These are phyloP conservation scores for Sporothrix inflata DNA, from an alignment of 2,329 filamentous ascomycete species.

Conservation along the genomic window DNA sequence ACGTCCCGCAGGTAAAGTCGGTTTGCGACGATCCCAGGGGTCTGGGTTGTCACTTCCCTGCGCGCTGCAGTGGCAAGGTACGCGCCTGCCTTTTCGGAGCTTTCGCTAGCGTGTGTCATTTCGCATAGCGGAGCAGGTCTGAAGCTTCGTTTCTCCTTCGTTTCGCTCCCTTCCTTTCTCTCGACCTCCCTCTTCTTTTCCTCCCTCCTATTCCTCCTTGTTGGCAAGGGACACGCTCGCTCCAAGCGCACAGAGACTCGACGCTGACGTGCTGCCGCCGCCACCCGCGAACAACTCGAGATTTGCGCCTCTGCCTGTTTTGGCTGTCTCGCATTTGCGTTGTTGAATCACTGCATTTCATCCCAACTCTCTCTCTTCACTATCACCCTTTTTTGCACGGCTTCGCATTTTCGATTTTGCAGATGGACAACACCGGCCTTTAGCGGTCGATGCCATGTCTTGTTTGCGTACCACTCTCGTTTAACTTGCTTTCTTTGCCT, in stretches of 20 bases:
- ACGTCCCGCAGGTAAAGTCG: not conserved
- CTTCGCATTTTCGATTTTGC: not conserved
- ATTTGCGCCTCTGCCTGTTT: not conserved
- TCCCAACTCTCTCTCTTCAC: not conserved
- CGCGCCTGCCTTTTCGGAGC: constrained; percentile 5
- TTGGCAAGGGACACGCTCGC: not conserved
- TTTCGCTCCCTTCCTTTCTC: not conserved
- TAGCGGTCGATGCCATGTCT: not conserved
- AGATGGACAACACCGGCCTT: constrained; percentile 11
- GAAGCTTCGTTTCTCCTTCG: constrained; percentile 27
- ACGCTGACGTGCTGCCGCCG: constrained; percentile 20
- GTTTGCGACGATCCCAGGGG: constrained; percentile 5
- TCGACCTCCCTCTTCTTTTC: not conserved
- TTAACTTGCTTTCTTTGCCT: not conserved
- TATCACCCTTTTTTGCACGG: not conserved
- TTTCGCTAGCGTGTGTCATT: constrained; percentile 24
- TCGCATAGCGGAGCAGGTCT: constrained; percentile 24
- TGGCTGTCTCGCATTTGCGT: not conserved
- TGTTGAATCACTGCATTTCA: not conserved
- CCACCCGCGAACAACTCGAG: not conserved
- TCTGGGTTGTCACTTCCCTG: constrained; percentile 5
- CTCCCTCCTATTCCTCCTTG: not conserved
- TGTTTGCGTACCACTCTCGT: not conserved
- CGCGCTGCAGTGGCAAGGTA: not conserved
- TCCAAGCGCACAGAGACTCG: constrained; percentile 4